These are phyloP conservation scores for Xylaria sp. DNA, from an alignment of 2,329 filamentous ascomycete species.

Conservation along the genomic window DNA sequence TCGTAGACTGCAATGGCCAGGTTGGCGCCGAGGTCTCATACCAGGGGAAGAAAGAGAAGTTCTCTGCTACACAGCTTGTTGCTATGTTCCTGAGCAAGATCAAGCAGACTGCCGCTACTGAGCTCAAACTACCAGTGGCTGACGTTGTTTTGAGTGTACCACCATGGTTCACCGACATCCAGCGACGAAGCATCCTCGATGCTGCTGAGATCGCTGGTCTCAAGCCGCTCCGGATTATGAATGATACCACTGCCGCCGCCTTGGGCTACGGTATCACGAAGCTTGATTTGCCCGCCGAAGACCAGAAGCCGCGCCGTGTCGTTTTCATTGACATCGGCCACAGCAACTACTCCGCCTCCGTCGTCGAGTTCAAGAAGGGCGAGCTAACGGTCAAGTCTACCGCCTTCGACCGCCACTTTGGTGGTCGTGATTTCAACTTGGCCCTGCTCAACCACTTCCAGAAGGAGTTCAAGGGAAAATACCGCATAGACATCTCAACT, in stretches of 20 bases:
- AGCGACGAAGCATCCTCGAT: slow-evolving; percentile 89
- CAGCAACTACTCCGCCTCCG: slow-evolving; percentile 93
- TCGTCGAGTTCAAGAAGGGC: slow-evolving; percentile 97
- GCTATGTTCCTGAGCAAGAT: slow-evolving; percentile 98
- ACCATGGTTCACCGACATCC: slow-evolving; percentile 95
- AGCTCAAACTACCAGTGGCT: slow-evolving; percentile 90
- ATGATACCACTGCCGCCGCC: slow-evolving; percentile 96
- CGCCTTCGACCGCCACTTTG: slow-evolving; percentile 94
- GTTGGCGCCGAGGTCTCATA: slow-evolving; percentile 95
- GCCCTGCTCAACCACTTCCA: slow-evolving; percentile 94
- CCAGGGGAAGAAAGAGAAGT: slow-evolving; percentile 93
- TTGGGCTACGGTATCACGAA: slow-evolving; percentile 99
- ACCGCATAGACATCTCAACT: slow-evolving; percentile 93
- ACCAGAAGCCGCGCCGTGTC: slow-evolving; percentile 92
- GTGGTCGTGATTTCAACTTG: slow-evolving; percentile 97
- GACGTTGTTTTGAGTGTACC: slow-evolving; percentile 96
- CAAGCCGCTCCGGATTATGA: slow-evolving; percentile 93
- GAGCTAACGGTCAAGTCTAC: slow-evolving; percentile 95
- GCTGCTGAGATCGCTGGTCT: slow-evolving; percentile 93
- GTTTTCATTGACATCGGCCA: slow-evolving; percentile 95
- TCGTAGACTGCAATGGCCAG: slow-evolving; percentile 92
- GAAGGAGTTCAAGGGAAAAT: slow-evolving; percentile 96
- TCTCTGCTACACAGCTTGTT: slow-evolving; percentile 91
- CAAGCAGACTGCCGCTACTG: slow-evolving; percentile 84
- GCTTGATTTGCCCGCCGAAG: slow-evolving; percentile 82